Conservation (phyloP, 106 monocot species). For the Gastrodia elata region DNA sequence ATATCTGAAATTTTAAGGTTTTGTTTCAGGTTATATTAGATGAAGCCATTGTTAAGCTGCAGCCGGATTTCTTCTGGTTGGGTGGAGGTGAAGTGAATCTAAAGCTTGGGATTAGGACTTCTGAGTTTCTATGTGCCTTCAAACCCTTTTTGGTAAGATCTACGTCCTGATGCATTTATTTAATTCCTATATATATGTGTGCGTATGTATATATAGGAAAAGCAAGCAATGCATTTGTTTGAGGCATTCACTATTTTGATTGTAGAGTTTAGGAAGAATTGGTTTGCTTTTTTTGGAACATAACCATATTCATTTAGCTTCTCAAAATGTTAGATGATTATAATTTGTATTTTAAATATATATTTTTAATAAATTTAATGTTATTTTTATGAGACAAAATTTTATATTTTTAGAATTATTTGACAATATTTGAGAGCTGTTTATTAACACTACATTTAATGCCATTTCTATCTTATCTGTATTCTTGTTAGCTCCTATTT, state of each 20-base stretch:
- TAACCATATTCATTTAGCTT: neutral
- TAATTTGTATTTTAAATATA: no score
- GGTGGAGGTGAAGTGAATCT: conserved; percentile 93
- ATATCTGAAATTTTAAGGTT: no score
- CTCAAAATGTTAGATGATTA: no score
- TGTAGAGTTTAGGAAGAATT: neutral
- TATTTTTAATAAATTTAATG: no score
- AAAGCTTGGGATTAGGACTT: conserved; percentile 74
- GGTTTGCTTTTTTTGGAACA: neutral
- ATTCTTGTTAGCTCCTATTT: neutral
- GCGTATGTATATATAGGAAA: no score
- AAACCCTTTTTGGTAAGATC: conserved; percentile 78
- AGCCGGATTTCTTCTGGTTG: conserved; percentile 90
- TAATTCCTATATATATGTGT: no score
- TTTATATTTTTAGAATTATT: no score
- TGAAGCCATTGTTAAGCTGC: conserved; percentile 79
- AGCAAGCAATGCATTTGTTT: no score
- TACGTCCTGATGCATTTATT: conserved; percentile 51
- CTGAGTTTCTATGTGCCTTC: conserved; percentile 59
- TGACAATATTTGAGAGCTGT: no score
- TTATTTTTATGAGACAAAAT: no score
- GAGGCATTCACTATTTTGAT: neutral
- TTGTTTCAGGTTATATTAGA: conserved; percentile 79
- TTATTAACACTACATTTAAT: neutral
- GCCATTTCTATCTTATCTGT: neutral